A percentile compares a stretch with the other conserved stretches of the same genome.
Conservation (phyloP, 2,329 filamentous ascomycete species). For the Lanzia echinophila region DNA sequence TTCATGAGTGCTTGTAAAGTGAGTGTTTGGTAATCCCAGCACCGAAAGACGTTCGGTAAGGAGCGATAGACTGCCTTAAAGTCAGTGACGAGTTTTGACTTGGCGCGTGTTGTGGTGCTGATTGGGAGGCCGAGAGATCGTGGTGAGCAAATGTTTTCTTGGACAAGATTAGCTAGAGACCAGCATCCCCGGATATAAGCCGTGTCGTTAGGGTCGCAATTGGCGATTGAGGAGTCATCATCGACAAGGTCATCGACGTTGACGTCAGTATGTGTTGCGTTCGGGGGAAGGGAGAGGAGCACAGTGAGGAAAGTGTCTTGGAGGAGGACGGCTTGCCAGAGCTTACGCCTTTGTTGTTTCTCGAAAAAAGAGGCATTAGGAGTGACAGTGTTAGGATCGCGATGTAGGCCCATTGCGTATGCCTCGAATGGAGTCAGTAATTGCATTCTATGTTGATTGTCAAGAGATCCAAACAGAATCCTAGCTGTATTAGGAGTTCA, state of each 20-base stretch:
- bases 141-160: slow-evolving; percentile 69
- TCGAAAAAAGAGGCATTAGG: slow-evolving; percentile 62
- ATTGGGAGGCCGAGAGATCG: slow-evolving; percentile 68
- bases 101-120: slow-evolving; percentile 60
- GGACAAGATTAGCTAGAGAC: slow-evolving; percentile 72
- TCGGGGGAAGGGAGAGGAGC: slow-evolving; percentile 68
- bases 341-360: slow-evolving; percentile 70
- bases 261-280: slow-evolving; percentile 73
- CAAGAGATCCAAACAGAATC: too few species aligned
- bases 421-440: slow-evolving; percentile 32
- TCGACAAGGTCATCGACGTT: slow-evolving; percentile 66
- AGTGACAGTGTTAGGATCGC: slow-evolving; percentile 68
- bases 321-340: slow-evolving; percentile 75
- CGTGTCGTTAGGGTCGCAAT: slow-evolving; percentile 57
- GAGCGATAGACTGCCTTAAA: slow-evolving; percentile 67
- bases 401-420: slow-evolving; percentile 75
- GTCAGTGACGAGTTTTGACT: slow-evolving; percentile 61
- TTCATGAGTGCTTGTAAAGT: slow-evolving; percentile 48
- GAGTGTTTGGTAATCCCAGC: slow-evolving; percentile 56
- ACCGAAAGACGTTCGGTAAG: slow-evolving; percentile 64
- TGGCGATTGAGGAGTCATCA: slow-evolving; percentile 50
- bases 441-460: too few species aligned
- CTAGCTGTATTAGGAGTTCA: too few species aligned
- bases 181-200: slow-evolving; percentile 64
- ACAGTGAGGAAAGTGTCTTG: slow-evolving; percentile 80